Evolutionary conservation across 208 protist genomes (phyloP).

Genomic region (Leishmania tropica): DNA sequence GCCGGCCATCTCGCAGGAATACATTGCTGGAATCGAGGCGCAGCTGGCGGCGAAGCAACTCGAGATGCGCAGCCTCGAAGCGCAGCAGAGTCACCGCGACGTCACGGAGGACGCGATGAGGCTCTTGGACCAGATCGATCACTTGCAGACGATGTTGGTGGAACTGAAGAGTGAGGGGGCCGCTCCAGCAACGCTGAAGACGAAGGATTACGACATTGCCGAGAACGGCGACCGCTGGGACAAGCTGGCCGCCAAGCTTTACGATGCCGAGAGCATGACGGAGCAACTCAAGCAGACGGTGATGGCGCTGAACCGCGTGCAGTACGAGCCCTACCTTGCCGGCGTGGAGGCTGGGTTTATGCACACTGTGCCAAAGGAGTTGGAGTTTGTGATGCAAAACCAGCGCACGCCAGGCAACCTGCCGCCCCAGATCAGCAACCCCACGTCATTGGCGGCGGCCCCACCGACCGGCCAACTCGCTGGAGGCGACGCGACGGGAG

Average conservation of each 20-base stretch:
- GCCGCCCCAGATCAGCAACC: constrained; percentile 30
- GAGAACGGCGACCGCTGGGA: constrained; percentile 77
- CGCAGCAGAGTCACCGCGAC: constrained; percentile 66
- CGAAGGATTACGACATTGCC: constrained; percentile 30
- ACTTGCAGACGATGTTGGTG: constrained; percentile 57
- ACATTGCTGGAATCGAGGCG: constrained; percentile 68
- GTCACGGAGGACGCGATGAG: constrained; percentile 78
- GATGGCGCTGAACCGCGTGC: constrained; percentile 79
- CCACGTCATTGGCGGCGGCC: constrained; percentile 1
- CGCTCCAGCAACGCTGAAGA: constrained; percentile 3
- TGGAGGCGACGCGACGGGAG: constrained; percentile 18
- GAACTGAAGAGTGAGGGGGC: constrained; percentile 41
- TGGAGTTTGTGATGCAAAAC: constrained; percentile 81
- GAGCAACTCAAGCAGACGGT: constrained; percentile 73
- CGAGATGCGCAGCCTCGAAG: constrained; percentile 68
- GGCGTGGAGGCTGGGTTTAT: constrained; percentile 72
- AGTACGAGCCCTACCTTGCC: constrained; percentile 84
- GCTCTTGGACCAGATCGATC: constrained; percentile 71
- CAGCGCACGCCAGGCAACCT: constrained; percentile 53
- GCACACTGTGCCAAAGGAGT: constrained; percentile 75
- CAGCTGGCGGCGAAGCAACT: constrained; percentile 46
- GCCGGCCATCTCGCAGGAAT: constrained; percentile 27
- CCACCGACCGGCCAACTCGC: not conserved
- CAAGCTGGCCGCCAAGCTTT: constrained; percentile 68
- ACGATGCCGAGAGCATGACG: constrained; percentile 68